A percentile compares a stretch with the other conserved stretches of the same genome.
These are phyloP conservation scores for Senna tora DNA, from an alignment of 306 rosid species.

Conservation along the genomic window DNA sequence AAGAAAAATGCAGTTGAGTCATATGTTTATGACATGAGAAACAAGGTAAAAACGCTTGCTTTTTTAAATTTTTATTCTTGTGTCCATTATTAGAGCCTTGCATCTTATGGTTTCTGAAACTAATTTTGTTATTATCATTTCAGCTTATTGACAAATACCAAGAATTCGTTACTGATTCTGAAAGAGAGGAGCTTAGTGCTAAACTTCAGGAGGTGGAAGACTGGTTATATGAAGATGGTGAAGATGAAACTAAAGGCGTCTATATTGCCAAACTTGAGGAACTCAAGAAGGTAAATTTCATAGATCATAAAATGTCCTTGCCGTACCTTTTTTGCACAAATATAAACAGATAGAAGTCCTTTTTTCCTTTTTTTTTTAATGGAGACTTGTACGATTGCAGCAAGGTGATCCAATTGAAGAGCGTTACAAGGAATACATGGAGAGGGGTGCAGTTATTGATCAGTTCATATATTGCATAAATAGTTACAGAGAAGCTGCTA, in stretches of 20 bases:
- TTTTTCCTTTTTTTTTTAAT: too few relatives aligned
- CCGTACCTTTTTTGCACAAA: too few relatives aligned
- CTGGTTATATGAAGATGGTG: conserved; percentile 96
- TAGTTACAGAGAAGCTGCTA: conserved; percentile 82
- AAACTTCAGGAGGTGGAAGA: conserved; percentile 92
- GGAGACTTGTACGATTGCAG: conserved; percentile 48
- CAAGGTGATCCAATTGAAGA: conserved; percentile 93
- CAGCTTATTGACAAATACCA: conserved; percentile 84
- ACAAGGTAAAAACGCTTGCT: too few relatives aligned
- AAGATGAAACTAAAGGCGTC: conserved; percentile 97
- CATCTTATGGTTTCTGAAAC: conserved; percentile 18
- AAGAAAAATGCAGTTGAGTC: conserved; percentile 95
- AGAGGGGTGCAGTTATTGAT: conserved; percentile 67
- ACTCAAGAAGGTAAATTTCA: conserved; percentile 87
- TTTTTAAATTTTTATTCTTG: too few relatives aligned
- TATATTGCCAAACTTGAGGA: conserved; percentile 90
- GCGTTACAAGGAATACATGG: conserved; percentile 67
- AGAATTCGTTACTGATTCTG: conserved; percentile 72
- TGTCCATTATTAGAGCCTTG: too few relatives aligned
- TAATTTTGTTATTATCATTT: conserved; percentile 20
- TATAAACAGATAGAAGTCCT: too few relatives aligned
- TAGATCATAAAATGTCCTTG: too few relatives aligned
- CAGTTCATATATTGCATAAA: conserved; percentile 57
- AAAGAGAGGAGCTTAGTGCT: conserved; percentile 60
- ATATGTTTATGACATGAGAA: conserved; percentile 93